Evolutionary conservation across 768 basidiomycete genomes (phyloP), one percentile per base, ranked within the genome.

Genomic region (Psilocybe azurescens): DNA sequence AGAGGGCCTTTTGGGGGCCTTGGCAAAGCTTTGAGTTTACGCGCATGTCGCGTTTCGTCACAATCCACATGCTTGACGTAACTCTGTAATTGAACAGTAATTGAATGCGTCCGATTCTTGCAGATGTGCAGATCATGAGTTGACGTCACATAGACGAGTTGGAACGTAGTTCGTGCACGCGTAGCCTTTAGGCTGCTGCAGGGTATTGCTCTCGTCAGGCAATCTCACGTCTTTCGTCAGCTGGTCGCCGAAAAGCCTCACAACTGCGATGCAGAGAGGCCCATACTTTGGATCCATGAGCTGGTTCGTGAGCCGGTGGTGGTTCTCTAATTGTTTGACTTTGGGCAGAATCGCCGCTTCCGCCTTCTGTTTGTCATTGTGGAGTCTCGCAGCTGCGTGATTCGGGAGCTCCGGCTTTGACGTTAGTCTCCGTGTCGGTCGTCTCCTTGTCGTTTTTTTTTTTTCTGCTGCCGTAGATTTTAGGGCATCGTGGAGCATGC

Each of bases 191-290:
- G 24, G 24, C 24, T 24, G 68, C 24, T 24, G 24, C 18, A 86
- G 72, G 1, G 68, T 56, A 5, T 77, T 65, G 9, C 81, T 66
- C 63, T 78, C 64, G 4, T 69, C 54, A 28, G 88, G 75, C 6
- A 80, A 75, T 69, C 8, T 91, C 78, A 36, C 33, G 33, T 36
- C 33, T 11, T 36, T 36, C 6, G 11, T 5, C 33, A 36, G 11
- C 36, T 79, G 80, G 4, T 78, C 76, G 3, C 84, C 77, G 61
- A 90, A 90, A 16, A 90, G 78, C 16, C 87, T 83, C 0, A 88
- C 79, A 8, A 90, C 83, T 0, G 83, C 77, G 52, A 89, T 73
- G 71, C 87, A 91, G 14, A 91, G 82, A 0, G 88, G 87, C 24
- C 84, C 82, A 68, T 83, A 90, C 49, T 78, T 83, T 5, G 78